A percentile compares a stretch with the other conserved stretches of the same genome.
These are phyloP conservation scores for Leccinum fibrillosum DNA, from an alignment of 768 basidiomycete species.

Conservation along the genomic window DNA sequence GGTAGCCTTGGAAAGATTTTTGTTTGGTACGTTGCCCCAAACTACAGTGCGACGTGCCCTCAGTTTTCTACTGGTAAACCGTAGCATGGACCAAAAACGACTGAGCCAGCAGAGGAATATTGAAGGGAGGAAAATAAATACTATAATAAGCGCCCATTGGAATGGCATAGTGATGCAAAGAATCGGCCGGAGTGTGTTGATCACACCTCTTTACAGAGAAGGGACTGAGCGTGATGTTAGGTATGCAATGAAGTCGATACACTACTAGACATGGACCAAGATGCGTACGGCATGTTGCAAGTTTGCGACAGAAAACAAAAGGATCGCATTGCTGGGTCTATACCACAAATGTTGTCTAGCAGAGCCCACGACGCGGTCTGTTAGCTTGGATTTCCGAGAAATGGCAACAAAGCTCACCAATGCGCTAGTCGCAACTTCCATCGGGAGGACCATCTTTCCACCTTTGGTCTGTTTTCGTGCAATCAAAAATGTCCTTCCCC, in stretches of 20 bases:
- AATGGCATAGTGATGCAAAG: not conserved
- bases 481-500: conserved; percentile 83
- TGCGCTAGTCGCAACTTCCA: conserved; percentile 76
- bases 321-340: not conserved
- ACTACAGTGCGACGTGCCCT: not conserved
- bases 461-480: conserved; percentile 75
- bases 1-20: not conserved
- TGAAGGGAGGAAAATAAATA: not conserved
- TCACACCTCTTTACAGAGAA: not conserved
- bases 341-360: not conserved
- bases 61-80: not conserved
- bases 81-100: too few species aligned
- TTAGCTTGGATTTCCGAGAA: not conserved
- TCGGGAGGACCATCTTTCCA: conserved; percentile 92
- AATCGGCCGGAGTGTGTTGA: not conserved
- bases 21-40: not conserved
- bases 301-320: not conserved
- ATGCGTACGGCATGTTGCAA: not conserved
- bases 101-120: not conserved
- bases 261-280: not conserved
- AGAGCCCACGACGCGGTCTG: not conserved
- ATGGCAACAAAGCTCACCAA: conserved; percentile 7
- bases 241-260: not conserved
- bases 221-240: not conserved
- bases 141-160: not conserved